Base-by-base conservation (phyloP, 768 basidiomycete species). In the Sutorius australiensis region DNA sequence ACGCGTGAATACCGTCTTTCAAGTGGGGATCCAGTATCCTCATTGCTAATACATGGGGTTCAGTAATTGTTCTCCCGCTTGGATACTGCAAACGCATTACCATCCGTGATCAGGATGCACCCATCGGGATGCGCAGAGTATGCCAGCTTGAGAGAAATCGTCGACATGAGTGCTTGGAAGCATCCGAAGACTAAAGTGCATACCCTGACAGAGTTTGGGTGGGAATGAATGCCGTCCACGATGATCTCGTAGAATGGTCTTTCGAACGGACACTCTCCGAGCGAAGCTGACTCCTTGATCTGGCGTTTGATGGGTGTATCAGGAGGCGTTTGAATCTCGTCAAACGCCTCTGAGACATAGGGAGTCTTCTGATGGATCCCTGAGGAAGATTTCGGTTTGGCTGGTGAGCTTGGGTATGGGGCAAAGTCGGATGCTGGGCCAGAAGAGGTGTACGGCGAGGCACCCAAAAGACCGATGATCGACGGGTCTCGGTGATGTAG, bases 401-500 rank as follows among this genome's bases (percentile, higher is more conserved):
- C 16, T 6, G 62, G 59, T 17, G 61, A 51, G 9, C 41, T 34
- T 9, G 60, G 57, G 11, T 68, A 53, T 21, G 60, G 60, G n/a
- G 64, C 59, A 48, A 62, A 50, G 48, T 60, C 59, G 14, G 73
- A 71, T 3, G 75, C 70, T 48, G 73, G 67, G 0, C 69, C 69
- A 6, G 76, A 73, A 21, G 77, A 76, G 34, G 82, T 70, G 62
- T 82, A 78, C 2, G 86, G 87, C 13, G 86, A 86, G 37, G 90
- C 81, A 27, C 91, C 91, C 48, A 95, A 72, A 8, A 95, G 78
- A 27, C 93, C 93, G 51, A 95, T 92, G 63, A 95, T 91, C 11
- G 89, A 89, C 11, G 93, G 92, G 66, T 94, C 92, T 32, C 93
- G 81, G 66, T 95, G 92, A 66, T 95, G 88, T 36, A 91, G 70